Base-by-base conservation (phyloP, 2,329 filamentous ascomycete species). In the Monascus ruber region DNA sequence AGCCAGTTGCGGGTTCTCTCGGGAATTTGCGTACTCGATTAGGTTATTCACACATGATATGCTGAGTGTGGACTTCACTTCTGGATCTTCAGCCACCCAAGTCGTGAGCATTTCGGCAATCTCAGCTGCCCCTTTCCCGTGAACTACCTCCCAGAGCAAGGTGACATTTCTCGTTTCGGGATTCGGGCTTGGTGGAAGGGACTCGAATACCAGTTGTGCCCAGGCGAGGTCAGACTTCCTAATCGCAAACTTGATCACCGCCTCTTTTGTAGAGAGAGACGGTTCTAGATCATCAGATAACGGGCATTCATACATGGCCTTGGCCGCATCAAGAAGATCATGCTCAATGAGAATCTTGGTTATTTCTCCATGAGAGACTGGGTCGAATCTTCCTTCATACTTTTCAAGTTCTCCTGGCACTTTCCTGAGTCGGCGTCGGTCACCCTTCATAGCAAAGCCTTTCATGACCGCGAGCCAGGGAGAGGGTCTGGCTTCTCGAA, bases 41-140 rank as follows among this genome's bases (percentile, higher is more conserved):
- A 96, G 70, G 5, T 69, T 66, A 53, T 96, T 94, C 51, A 96
- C 78, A 5, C 83, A 86, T 3, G 72, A 64, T 5, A 79, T 79
- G 39, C 85, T 80, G 0, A 86, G 77, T 5, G 67, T 60, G 3
- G 72, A 48, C 10, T 65, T 63, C 27, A 61, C 40, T 10, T 40
- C 68, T 56, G 41, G 71, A 59, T 43, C 69, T 58, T 38, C 65
- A 52, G 44, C 68, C n/a, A 68, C 60, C 71, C 86, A 81, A 17
- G 79, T 70, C 33, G 74, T 68, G 42, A 91, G 74, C 76, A 88
- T 86, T 47, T 79, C 75, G 40, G 77, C 73, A 43, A 88, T 71
- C 54, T 85, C 79, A 58, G 85, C 77, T 1, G 83, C 75, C 1
- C 78, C 77, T 54, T 81, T 83, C 17, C 80, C 83, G 39, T 78